Evolutionary conservation across 2,329 filamentous ascomycete genomes (phyloP).

Genomic region (Purpureocillium lavendulum): DNA sequence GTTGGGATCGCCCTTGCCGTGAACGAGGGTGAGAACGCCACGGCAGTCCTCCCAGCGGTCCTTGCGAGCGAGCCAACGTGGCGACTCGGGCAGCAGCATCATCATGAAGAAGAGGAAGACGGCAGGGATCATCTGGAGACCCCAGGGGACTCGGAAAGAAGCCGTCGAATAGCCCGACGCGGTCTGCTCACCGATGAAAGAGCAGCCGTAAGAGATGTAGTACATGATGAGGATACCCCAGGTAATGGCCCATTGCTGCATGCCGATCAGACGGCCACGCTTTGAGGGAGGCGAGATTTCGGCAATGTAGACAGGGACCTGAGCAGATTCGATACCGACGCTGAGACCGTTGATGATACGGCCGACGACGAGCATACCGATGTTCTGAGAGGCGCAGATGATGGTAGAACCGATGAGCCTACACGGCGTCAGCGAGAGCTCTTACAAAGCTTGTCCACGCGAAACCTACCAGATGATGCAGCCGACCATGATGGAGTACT

Average conservation of each 20-base stretch:
- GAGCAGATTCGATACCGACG: conserved; percentile 58
- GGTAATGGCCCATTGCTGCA: conserved; percentile 69
- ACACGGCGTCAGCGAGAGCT: too few species aligned
- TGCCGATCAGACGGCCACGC: conserved; percentile 59
- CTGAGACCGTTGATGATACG: conserved; percentile 58
- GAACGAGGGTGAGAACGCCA: conserved; percentile 45
- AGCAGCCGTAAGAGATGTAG: conserved; percentile 58
- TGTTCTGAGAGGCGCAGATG: conserved; percentile 34
- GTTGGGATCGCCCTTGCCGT: conserved; percentile 56
- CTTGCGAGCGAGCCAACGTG: conserved; percentile 54
- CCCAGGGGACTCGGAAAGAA: conserved; percentile 60
- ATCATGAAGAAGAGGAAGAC: conserved; percentile 51
- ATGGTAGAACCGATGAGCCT: conserved; percentile 42
- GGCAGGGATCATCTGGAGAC: conserved; percentile 54
- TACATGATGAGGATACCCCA: conserved; percentile 61
- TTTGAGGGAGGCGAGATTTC: conserved; percentile 49
- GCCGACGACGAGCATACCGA: conserved; percentile 42
- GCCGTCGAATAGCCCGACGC: conserved; percentile 31
- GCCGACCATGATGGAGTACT: conserved; percentile 41
- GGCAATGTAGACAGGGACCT: conserved; percentile 63
- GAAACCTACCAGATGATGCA: conserved; percentile 37
- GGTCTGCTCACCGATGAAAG: conserved; percentile 37
- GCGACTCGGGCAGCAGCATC: conserved; percentile 52
- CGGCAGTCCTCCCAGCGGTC: conserved; percentile 53
- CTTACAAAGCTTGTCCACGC: too few species aligned